Percentiles rank a stretch among this genome's conserved stretches.
Evolutionary conservation across 2,329 filamentous ascomycete genomes (phyloP).

Genomic region (Fusarium protoensiforme): DNA sequence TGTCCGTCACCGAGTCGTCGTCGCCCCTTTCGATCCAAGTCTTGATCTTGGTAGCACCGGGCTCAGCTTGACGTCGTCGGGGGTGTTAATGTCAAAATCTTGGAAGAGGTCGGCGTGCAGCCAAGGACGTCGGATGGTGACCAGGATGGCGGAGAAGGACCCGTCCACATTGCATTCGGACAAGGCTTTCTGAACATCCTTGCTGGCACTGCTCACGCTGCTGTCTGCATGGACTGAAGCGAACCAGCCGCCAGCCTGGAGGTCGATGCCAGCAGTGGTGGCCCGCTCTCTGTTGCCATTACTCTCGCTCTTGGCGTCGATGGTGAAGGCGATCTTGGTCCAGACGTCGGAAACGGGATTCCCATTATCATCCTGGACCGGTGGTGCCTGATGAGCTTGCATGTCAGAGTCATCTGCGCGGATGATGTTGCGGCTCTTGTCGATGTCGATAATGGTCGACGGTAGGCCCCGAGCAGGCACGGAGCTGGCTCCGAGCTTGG

Average conservation of each 20-base stretch:
- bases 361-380: not conserved
- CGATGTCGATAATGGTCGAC: not conserved
- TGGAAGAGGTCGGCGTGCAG: not conserved
- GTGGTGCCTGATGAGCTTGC: not conserved
- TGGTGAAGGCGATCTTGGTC: not conserved
- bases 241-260: too few species aligned
- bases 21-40: not conserved
- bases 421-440: not conserved
- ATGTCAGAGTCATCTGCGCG: not conserved
- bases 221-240: not conserved
- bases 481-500: too few species aligned
- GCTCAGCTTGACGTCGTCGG: not conserved
- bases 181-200: not conserved
- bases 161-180: not conserved
- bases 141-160: not conserved
- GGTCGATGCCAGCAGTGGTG: too few species aligned
- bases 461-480: not conserved
- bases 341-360: not conserved
- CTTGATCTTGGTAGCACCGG: not conserved
- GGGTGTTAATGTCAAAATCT: not conserved
- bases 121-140: not conserved
- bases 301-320: not conserved
- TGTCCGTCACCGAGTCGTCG: not conserved
- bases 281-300: too few species aligned
- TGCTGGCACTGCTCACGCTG: not conserved